Conservation (phyloP, 2,329 filamentous ascomycete genomes). For the Penicillium expansum region DNA sequence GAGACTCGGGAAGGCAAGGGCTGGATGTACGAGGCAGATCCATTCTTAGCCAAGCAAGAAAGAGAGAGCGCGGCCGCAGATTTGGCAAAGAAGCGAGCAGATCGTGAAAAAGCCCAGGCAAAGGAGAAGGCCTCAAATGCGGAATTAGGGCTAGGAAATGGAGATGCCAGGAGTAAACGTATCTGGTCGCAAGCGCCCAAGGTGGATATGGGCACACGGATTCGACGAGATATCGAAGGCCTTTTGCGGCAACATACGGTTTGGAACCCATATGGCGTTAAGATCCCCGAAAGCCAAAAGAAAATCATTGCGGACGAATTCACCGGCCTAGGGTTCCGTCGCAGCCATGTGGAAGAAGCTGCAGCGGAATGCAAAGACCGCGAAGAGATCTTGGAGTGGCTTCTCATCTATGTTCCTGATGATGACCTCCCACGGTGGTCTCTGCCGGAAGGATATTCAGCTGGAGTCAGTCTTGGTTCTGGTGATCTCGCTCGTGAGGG, state of each 20-base stretch:
- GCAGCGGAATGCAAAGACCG: constrained; percentile 82
- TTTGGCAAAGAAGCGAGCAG: constrained; percentile 75
- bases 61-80: constrained; percentile 72
- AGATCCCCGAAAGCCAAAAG: constrained; percentile 59
- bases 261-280: constrained; percentile 80
- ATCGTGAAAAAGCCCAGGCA: constrained; percentile 60
- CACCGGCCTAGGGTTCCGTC: constrained; percentile 76
- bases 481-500: constrained; percentile 78
- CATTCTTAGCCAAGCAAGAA: constrained; percentile 77
- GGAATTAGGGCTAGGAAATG: constrained; percentile 48
- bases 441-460: constrained; percentile 85
- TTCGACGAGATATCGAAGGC: constrained; percentile 73
- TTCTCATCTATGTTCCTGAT: constrained; percentile 93
- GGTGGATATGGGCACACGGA: constrained; percentile 86
- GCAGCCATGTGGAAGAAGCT: constrained; percentile 85
- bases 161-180: constrained; percentile 56
- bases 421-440: constrained; percentile 94
- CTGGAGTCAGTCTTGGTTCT: constrained; percentile 81
- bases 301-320: constrained; percentile 69
- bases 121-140: constrained; percentile 65
- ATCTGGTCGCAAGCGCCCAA: constrained; percentile 81
- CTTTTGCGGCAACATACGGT: constrained; percentile 73
- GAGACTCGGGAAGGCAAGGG: constrained; percentile 73
- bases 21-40: constrained; percentile 95
- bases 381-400: constrained; percentile 92